phyloP scores from a whole-genome alignment of 169 alveolate genomes.

The Fabrea salina region DNA sequence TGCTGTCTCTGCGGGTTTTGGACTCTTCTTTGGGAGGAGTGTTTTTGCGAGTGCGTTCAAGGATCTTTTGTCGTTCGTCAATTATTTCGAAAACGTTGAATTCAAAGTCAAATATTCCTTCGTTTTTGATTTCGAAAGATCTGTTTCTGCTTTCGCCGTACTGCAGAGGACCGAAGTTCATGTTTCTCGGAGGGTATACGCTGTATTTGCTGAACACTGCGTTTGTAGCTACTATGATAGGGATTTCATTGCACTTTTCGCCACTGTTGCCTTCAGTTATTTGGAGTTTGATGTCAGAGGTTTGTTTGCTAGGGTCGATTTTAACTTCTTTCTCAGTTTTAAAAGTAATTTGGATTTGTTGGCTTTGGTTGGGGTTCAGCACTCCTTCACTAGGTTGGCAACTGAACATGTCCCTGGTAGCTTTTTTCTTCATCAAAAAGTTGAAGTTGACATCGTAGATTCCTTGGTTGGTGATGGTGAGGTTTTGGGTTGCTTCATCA shows the following conservation, averaged over 20 bases:
- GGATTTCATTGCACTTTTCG: constrained; percentile 81
- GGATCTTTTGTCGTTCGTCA: not conserved
- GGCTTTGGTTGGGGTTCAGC: constrained; percentile 81
- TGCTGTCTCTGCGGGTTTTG: constrained; percentile 61
- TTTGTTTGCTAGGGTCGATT: constrained; percentile 76
- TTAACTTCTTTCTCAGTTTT: constrained; percentile 77
- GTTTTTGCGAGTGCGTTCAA: constrained; percentile 1
- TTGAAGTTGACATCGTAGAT: constrained; percentile 82
- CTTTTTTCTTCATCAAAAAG: constrained; percentile 75
- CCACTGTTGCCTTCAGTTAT: constrained; percentile 85
- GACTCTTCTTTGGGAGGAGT: constrained; percentile 58
- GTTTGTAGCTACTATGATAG: constrained; percentile 84
- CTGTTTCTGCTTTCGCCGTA: constrained; percentile 83
- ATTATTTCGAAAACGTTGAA: constrained; percentile 56
- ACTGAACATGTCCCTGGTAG: constrained; percentile 78
- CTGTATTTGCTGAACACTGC: constrained; percentile 87
- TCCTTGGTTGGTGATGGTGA: constrained; percentile 83
- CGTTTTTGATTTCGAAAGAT: constrained; percentile 88
- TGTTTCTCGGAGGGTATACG: constrained; percentile 87
- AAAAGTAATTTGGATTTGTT: constrained; percentile 70
- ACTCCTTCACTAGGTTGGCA: constrained; percentile 83
- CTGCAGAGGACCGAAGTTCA: constrained; percentile 91
- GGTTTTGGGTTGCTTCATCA: constrained; percentile 80
- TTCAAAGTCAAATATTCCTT: constrained; percentile 89
- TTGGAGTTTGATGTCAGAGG: constrained; percentile 78